Conservation (phyloP, 2,329 filamentous ascomycete species). For the Escovopsis weberi region DNA sequence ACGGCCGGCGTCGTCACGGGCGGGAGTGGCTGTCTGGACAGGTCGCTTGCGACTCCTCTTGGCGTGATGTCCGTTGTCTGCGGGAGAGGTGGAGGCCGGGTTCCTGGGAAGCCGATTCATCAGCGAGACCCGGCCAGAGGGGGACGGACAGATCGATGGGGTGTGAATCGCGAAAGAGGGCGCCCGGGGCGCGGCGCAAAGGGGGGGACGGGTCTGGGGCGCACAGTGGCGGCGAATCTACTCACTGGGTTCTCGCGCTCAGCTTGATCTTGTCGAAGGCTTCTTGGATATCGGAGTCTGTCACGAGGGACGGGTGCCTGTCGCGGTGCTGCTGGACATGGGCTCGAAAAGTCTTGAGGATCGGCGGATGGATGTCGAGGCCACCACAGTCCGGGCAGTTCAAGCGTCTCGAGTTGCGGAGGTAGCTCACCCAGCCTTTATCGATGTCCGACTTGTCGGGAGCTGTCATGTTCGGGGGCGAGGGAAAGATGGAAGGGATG, state of each 20-base stretch:
- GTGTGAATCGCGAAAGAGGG: no score
- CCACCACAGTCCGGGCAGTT: conserved; percentile 12
- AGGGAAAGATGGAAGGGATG: no score
- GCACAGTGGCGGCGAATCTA: not conserved
- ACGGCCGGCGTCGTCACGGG: not conserved
- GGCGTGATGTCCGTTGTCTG: not conserved
- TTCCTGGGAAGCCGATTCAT: not conserved
- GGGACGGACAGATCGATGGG: no score
- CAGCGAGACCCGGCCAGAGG: no score
- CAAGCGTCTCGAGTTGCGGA: conserved; percentile 12
- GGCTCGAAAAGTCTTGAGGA: conserved; percentile 13
- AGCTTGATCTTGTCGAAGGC: conserved; percentile 10
- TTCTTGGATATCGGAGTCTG: conserved; percentile 13
- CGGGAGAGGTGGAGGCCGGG: not conserved
- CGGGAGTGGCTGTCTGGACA: not conserved
- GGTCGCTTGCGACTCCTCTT: not conserved
- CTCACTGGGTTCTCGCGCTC: conserved; percentile 1
- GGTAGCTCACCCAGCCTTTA: conserved; percentile 12
- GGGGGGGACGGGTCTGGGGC: no score
- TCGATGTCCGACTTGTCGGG: not conserved
- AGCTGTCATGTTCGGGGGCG: not conserved
- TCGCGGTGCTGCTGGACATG: conserved; percentile 10
- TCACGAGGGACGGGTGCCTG: conserved; percentile 10
- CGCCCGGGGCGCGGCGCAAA: no score
- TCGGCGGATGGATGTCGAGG: conserved; percentile 9